Evolutionary conservation across 1,284 basidiomycete genomes (phyloP).

Genomic region (Malassezia psittaci): DNA sequence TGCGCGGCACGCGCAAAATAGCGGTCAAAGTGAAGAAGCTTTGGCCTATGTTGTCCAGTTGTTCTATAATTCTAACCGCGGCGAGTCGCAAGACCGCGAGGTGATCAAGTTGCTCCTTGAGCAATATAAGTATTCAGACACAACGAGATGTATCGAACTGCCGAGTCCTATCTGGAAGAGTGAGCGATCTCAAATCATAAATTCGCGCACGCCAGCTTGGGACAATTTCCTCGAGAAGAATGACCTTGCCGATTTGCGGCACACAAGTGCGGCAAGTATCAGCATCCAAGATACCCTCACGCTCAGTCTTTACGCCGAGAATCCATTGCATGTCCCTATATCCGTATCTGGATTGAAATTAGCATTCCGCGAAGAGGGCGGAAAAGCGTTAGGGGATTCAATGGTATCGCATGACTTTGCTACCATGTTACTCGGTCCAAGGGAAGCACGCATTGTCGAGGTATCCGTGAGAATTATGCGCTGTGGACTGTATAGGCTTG

Average conservation of each 20-base stretch:
- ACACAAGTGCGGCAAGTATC: background rate
- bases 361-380: background rate
- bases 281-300: background rate
- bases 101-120: constrained; percentile 51
- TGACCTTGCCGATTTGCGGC: background rate
- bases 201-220: background rate
- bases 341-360: background rate
- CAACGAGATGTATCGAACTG: background rate
- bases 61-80: constrained; percentile 19
- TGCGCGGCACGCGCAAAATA: constrained; percentile 53
- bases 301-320: constrained; percentile 1
- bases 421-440: background rate
- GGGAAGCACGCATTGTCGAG: background rate
- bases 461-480: background rate
- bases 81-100: constrained; percentile 42
- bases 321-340: constrained; percentile 5
- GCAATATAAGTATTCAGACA: constrained; percentile 49
- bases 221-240: background rate
- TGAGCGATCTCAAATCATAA: background rate
- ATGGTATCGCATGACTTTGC: background rate
- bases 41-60: constrained; percentile 50
- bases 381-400: background rate
- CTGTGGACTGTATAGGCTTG: constrained; percentile 26
- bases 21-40: constrained; percentile 51
- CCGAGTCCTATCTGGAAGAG: background rate